phyloP scores from a whole-genome alignment of 2,329 filamentous ascomycete genomes.

The Venturia nashicola region DNA sequence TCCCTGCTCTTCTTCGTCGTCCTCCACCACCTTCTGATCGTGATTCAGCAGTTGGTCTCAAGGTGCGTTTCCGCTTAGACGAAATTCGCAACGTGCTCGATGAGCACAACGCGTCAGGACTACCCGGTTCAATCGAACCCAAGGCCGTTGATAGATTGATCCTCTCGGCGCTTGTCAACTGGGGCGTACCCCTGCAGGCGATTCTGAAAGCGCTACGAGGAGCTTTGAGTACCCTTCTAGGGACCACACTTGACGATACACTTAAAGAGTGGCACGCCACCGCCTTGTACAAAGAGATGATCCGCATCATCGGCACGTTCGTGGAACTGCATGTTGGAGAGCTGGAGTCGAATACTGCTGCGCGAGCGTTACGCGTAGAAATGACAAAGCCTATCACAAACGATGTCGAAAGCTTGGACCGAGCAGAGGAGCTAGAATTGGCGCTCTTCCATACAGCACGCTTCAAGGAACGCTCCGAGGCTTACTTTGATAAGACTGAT shows the following conservation, averaged over 20 bases:
- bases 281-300: conserved; percentile 16
- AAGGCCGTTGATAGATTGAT: conserved; percentile 23
- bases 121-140: conserved; percentile 24
- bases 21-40: background rate
- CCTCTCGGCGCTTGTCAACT: conserved; percentile 17
- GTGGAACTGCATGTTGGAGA: conserved; percentile 18
- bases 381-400: conserved; percentile 24
- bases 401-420: conserved; percentile 15
- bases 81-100: conserved; percentile 6
- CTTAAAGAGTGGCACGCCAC: conserved; percentile 21
- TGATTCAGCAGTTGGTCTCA: background rate
- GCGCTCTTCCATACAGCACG: conserved; percentile 18
- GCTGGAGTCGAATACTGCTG: conserved; percentile 16
- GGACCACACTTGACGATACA: conserved; percentile 17
- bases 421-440: conserved; percentile 13
- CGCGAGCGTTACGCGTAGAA: conserved; percentile 20
- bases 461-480: conserved; percentile 15
- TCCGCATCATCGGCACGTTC: conserved; percentile 15
- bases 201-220: conserved; percentile 18
- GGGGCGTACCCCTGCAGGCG: conserved; percentile 16
- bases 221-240: conserved; percentile 13
- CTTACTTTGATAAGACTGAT: conserved; percentile 18
- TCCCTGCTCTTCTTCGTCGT: too few species aligned
- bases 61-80: background rate
- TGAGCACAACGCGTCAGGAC: conserved; percentile 16